Percentiles rank a stretch among this genome's conserved stretches.
Conservation (phyloP, 2,329 filamentous ascomycete genomes). For the Drechslerella coelobrocha region DNA sequence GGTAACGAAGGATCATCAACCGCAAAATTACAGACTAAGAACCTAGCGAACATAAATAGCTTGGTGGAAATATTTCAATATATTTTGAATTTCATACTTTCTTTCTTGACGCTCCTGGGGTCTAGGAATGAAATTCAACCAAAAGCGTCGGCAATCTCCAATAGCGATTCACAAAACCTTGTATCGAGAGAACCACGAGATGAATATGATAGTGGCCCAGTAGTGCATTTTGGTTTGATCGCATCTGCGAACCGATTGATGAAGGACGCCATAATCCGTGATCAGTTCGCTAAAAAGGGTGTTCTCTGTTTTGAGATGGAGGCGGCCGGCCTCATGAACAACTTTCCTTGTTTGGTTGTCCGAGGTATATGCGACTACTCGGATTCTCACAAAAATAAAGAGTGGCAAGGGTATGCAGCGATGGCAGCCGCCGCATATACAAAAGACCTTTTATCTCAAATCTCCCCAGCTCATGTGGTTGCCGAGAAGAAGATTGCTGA, state of each 20-base stretch:
- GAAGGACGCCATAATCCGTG: constrained; percentile 7
- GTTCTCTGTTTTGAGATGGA: constrained; percentile 44
- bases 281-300: neutral
- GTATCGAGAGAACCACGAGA: too few species aligned
- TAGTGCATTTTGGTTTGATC: constrained; percentile 6
- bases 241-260: constrained; percentile 6
- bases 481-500: too few species aligned
- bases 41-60: too few species aligned
- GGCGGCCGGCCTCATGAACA: constrained; percentile 22
- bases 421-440: constrained; percentile 50
- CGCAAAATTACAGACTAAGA: too few species aligned
- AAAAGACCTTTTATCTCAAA: constrained; percentile 34
- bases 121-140: too few species aligned
- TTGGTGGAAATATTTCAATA: too few species aligned
- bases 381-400: constrained; percentile 51
- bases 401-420: constrained; percentile 51
- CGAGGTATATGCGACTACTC: constrained; percentile 52
- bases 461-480: too few species aligned
- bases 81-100: too few species aligned
- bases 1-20: too few species aligned
- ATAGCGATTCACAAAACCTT: too few species aligned
- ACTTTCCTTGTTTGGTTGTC: constrained; percentile 51
- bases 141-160: too few species aligned
- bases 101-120: too few species aligned
- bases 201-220: neutral